Percentiles rank a stretch among this genome's conserved stretches.
These are phyloP conservation scores for Yamadazyma pseudoaaseri DNA, from an alignment of 1,139 yeast species.

Conservation along the genomic window DNA sequence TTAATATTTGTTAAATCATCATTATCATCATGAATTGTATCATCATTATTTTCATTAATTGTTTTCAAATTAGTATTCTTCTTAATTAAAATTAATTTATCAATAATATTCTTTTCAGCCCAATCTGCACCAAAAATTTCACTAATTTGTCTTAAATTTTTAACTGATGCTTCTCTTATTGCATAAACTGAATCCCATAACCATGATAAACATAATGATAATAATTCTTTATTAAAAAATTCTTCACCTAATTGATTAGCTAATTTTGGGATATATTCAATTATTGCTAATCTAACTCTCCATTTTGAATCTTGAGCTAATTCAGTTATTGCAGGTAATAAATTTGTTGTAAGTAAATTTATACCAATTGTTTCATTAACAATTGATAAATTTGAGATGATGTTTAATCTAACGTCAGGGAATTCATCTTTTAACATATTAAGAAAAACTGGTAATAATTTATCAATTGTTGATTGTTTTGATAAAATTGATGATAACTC, in stretches of 20 bases:
- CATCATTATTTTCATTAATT: constrained; percentile 16
- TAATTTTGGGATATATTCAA: constrained; percentile 91
- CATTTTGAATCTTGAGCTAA: constrained; percentile 96
- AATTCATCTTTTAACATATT: constrained; percentile 95
- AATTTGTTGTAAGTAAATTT: constrained; percentile 77
- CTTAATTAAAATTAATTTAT: constrained; percentile 53
- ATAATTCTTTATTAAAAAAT: constrained; percentile 88
- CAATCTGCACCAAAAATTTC: constrained; percentile 89
- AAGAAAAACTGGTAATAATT: constrained; percentile 82
- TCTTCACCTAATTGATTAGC: constrained; percentile 96
- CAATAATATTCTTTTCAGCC: constrained; percentile 84
- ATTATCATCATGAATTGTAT: constrained; percentile 19
- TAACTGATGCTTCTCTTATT: constrained; percentile 93
- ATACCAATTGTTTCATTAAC: constrained; percentile 96
- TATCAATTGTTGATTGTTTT: constrained; percentile 79
- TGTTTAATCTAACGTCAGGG: constrained; percentile 93
- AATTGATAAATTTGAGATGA: constrained; percentile 85
- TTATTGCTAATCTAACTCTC: constrained; percentile 97
- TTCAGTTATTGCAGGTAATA: constrained; percentile 94
- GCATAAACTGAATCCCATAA: constrained; percentile 97
- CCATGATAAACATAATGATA: constrained; percentile 93
- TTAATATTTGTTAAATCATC: constrained; percentile 32
- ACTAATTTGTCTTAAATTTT: constrained; percentile 75
- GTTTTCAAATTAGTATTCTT: constrained; percentile 14
- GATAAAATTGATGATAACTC: constrained; percentile 85